Percentiles rank a stretch among this genome's conserved stretches.
Conservation (phyloP, 2,329 filamentous ascomycete species). For the Aspergillus floridensis region DNA sequence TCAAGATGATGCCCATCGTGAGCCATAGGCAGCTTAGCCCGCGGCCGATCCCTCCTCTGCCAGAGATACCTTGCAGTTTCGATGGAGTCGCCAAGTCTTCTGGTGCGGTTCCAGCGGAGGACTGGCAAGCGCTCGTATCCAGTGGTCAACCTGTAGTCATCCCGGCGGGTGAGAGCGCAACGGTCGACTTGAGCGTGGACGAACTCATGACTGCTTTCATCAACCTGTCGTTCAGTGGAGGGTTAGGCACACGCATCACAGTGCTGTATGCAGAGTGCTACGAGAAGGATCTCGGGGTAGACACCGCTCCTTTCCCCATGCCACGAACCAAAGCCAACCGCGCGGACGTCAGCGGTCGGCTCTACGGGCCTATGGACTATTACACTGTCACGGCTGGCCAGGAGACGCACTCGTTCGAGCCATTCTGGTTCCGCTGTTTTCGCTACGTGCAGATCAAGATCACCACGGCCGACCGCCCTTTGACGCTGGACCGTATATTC, state of each 20-base stretch:
- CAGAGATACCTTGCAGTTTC: neutral
- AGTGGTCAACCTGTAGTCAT: neutral
- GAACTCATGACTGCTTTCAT: constrained; percentile 2
- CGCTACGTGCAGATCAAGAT: constrained; percentile 9
- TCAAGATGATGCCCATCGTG: constrained; percentile 6
- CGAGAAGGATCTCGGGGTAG: neutral
- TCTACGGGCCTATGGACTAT: constrained; percentile 3
- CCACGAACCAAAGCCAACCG: constrained; percentile 3
- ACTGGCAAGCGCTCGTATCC: neutral
- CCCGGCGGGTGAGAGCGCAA: neutral
- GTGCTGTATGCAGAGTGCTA: constrained; percentile 11
- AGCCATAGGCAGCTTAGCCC: constrained; percentile 2
- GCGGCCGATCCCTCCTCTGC: neutral
- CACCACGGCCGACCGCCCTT: neutral
- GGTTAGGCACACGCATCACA: neutral
- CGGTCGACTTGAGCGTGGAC: neutral
- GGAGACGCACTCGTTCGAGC: neutral
- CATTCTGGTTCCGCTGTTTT: constrained; percentile 14
- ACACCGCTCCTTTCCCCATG: neutral
- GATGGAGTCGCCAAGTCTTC: neutral
- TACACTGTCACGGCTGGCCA: neutral
- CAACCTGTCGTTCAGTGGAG: neutral
- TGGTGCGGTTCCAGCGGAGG: neutral
- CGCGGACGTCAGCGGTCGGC: neutral
- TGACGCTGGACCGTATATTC: neutral